phyloP scores from a whole-genome alignment of 1,139 yeast species.

The Lodderomyces margitis region DNA sequence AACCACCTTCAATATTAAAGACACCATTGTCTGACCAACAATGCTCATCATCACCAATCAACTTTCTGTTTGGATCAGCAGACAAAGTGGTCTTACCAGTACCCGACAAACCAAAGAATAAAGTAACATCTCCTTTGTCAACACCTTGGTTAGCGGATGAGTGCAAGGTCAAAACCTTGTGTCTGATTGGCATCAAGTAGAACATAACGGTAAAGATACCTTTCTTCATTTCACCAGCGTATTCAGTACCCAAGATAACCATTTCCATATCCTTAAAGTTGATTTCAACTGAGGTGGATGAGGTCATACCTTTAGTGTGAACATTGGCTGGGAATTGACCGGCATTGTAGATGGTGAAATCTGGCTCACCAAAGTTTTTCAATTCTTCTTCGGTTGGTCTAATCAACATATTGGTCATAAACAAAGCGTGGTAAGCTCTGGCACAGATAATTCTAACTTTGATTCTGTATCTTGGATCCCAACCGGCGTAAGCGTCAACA shows the following conservation, averaged over 20 bases:
- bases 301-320: conserved; percentile 96
- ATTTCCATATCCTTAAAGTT: conserved; percentile 98
- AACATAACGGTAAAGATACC: conserved; percentile 99
- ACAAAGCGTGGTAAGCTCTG: conserved; percentile 96
- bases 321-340: conserved; percentile 99
- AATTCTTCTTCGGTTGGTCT: conserved; percentile 92
- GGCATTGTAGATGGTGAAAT: conserved; percentile 96
- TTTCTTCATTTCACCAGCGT: conserved; percentile 99
- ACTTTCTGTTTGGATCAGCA: conserved; percentile 91
- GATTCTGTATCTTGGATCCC: conserved; percentile 98
- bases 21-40: conserved; percentile 99
- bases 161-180: conserved; percentile 89
- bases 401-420: conserved; percentile 98
- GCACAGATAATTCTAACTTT: conserved; percentile 97
- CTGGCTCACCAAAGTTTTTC: conserved; percentile 91
- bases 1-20: conserved; percentile 99
- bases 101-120: conserved; percentile 96
- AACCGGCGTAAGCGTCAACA: conserved; percentile 96
- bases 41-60: conserved; percentile 99
- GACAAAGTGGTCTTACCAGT: conserved; percentile 98
- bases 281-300: conserved; percentile 92
- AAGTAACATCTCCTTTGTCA: conserved; percentile 74
- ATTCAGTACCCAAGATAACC: conserved; percentile 98
- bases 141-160: conserved; percentile 93
- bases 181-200: conserved; percentile 95